Percentiles rank a stretch among this genome's conserved stretches.
Evolutionary conservation across 495 filamentous ascomycete genomes (phyloP).

Genomic region (Neurospora sp.): DNA sequence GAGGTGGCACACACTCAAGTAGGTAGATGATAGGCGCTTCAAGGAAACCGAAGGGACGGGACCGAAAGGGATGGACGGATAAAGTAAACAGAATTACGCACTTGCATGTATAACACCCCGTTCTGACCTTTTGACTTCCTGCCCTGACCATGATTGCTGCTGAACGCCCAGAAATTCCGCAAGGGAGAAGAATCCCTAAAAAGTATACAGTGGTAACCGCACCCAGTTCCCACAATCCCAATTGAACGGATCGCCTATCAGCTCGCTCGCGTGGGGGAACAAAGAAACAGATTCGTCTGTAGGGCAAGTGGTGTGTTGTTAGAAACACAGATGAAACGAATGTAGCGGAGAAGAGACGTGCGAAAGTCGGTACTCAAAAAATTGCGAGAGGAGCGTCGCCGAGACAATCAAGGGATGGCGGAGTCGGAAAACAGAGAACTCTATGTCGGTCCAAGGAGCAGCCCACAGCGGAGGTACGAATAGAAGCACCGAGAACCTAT

Average conservation of each 20-base stretch:
- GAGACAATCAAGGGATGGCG: background rate
- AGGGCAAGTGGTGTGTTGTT: background rate
- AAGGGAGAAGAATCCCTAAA: background rate
- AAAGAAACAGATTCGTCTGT: background rate
- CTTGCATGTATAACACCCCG: slow-evolving; percentile 32
- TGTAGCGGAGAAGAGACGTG: background rate
- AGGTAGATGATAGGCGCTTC: background rate
- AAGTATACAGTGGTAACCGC: background rate
- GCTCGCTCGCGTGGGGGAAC: background rate
- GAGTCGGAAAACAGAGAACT: background rate
- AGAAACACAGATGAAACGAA: background rate
- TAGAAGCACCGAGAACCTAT: background rate
- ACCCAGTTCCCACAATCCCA: background rate
- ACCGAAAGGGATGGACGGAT: background rate
- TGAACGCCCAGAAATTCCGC: background rate
- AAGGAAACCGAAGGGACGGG: background rate
- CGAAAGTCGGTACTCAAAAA: background rate
- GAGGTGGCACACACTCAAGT: background rate
- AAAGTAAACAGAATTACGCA: slow-evolving; percentile 11
- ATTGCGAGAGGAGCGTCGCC: background rate
- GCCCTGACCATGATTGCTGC: slow-evolving; percentile 21
- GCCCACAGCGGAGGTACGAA: background rate
- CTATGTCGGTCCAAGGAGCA: background rate
- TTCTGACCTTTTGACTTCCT: slow-evolving; percentile 28
- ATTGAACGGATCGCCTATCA: background rate